Evolutionary conservation across 2,329 filamentous ascomycete genomes (phyloP), one percentile per base, ranked within the genome.

Genomic region (Pezicula radicicola): DNA sequence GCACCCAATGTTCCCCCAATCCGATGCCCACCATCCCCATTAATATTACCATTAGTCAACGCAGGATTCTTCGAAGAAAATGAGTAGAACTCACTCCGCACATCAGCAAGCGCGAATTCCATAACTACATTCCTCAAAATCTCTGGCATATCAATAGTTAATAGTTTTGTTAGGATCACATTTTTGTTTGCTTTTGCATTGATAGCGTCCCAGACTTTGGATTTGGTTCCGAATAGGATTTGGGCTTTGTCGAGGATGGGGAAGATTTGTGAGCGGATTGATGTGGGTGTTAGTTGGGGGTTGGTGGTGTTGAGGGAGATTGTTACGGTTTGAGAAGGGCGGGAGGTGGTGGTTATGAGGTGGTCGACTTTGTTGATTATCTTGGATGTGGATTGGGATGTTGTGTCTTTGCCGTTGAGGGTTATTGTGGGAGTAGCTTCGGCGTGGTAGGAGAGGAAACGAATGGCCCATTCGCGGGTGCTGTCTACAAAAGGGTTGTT

Each of bases 161-260:
- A 35, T 16, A 68, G 35, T 6, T 57, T 54, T 6, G 60, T 61
- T 30, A 65, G 48, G 56, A 64, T 60, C 27, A 59, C 48, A 2
- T 50, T 45, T 0, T 47, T 49, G 0, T 58, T 51, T 15, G 59
- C 52, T 12, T 54, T 43, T 7, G 58, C 49, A 21, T 48, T 51
- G 2, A 63, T 27, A 25, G 57, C 48, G 4, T 55, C 46, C 63
- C 61, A 64, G 2, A 68, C 49, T 27, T 48, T 12, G 49, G 35
- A 16, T 36, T 46, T 33, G 30, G 30, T 33, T 10, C 30, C 30
- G 30, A 33, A 33, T 4, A 33, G 30, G 30, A 33, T 33, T 13
- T 33, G 30, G 9, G 30, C 30, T 33, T 13, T 10, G 30, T 33
- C 30, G 30, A 33, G 30, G 30, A 33, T 33, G 10, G 30, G 30